Base-by-base conservation (phyloP, 2,329 filamentous ascomycete genomes). In the Botrytis sinoallii region DNA sequence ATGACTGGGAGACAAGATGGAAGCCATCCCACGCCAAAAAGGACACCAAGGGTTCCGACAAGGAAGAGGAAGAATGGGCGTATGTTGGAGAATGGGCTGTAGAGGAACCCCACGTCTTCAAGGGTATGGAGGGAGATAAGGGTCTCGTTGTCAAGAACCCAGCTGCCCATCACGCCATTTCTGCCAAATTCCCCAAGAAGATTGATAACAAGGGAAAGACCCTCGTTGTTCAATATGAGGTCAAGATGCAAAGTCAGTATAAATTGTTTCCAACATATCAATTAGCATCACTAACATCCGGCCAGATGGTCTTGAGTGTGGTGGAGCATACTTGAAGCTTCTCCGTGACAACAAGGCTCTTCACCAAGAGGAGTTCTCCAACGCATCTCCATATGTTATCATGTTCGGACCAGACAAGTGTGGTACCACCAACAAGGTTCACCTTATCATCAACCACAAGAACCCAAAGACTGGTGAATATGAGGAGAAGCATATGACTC, bases 401-500 rank as follows among this genome's bases (percentile, higher is more conserved):
- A 99, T 99, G 96, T 99, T 99, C 83, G 96, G 96, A 79, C 96
- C 96, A 80, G 96, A 99, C 88, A 98, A 98, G 92, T 99, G 96
- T 84, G 96, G 96, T 84, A 90, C 94, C 83, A 98, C 94, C 85
- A 99, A 99, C 92, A 98, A 98, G 92, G 93, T 97, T 71, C 89
- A 90, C 85, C 97, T 99, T 87, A 99, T 99, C 85, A 97, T 99
- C 91, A 96, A 97, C 86, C 96, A 99, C 92, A 99, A 98, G 93
- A 99, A 98, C 90, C 96, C 96, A 83, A 98, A 97, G 93, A 98
- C 94, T 65, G 95, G 95, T 87, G 94, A 98, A 85, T 99, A 99
- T 82, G 95, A 99, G 89, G 96, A 99, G 93, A 99, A 99, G 92
- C 96, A 99, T 86, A 89, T 99, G 77, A 90, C 89, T 83, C 89